A percentile compares a stretch with the other conserved stretches of the same genome.
Evolutionary conservation across 2,329 filamentous ascomycete species (phyloP).

Genomic region (Aureobasidium sp.): DNA sequence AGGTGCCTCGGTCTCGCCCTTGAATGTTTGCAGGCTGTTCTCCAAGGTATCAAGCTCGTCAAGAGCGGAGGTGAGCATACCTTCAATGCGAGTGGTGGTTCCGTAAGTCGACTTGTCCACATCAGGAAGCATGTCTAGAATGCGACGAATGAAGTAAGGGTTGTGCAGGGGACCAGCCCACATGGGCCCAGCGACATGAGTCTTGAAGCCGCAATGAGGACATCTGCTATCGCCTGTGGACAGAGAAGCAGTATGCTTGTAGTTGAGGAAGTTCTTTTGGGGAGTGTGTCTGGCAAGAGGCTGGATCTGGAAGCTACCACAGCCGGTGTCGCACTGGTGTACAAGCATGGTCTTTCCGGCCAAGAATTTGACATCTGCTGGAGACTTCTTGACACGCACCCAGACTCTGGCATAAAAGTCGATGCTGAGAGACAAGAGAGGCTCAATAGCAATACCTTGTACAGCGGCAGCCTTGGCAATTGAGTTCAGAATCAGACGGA

Average conservation of each 20-base stretch:
- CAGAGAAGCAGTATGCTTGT: slow-evolving; percentile 68
- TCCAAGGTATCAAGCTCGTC: slow-evolving; percentile 52
- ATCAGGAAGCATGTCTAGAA: slow-evolving; percentile 63
- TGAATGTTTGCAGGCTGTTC: neutral
- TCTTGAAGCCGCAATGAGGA: slow-evolving; percentile 76
- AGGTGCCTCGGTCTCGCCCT: slow-evolving; percentile 15
- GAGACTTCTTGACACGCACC: slow-evolving; percentile 69
- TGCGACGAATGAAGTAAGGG: slow-evolving; percentile 67
- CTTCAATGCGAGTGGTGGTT: slow-evolving; percentile 73
- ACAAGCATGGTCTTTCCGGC: slow-evolving; percentile 88
- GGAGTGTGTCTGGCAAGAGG: slow-evolving; percentile 62
- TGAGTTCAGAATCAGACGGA: slow-evolving; percentile 77
- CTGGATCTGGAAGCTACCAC: slow-evolving; percentile 85
- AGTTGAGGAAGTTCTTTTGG: slow-evolving; percentile 51
- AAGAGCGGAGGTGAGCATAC: slow-evolving; percentile 82
- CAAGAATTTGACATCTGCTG: slow-evolving; percentile 80
- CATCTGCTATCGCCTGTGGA: slow-evolving; percentile 59
- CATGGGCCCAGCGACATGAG: slow-evolving; percentile 89
- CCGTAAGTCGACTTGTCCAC: slow-evolving; percentile 64
- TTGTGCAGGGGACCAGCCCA: slow-evolving; percentile 87
- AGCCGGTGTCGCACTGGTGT: slow-evolving; percentile 84
- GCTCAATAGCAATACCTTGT: slow-evolving; percentile 84
- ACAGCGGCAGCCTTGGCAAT: slow-evolving; percentile 72
- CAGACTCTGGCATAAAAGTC: slow-evolving; percentile 94
- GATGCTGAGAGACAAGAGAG: slow-evolving; percentile 83